Base-by-base conservation (phyloP, 1,284 basidiomycete species). In the Pseudomicrostroma phylloplanum region DNA sequence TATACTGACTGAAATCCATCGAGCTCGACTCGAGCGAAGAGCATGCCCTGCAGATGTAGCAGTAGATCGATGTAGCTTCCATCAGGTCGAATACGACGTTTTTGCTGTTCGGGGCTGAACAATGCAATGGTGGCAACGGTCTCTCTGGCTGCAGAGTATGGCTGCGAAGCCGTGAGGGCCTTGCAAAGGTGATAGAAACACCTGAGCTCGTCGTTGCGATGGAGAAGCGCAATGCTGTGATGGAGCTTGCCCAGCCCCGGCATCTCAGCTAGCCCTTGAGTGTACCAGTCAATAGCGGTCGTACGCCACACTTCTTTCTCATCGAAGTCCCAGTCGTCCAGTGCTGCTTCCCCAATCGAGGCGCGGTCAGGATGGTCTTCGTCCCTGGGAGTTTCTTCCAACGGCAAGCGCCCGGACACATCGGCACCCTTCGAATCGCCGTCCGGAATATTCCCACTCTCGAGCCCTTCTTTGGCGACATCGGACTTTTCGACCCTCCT, bases 111-210 rank as follows among this genome's bases (percentile, higher is more conserved):
- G 30, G 30, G 30, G 30, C 30, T 9, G 30, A 36, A 36, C 30
- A 36, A 36, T 3, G 30, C 73, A 58, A 11, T 80, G 75, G 11
- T 69, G 87, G 11, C 85, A 12, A 96, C 84, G 0, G 90, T 89
- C 80, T 97, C 93, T 25, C 91, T 88, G 4, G 92, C 89, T 0
- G 87, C 89, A 11, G 84, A 79, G 80, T 91, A 96, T 0, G 92
- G 89, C 72, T 94, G 91, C 0, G 89, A 84, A 6, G 90, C 87
- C n/a, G 89, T 90, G 83, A 97, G 60, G 53, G 76, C 94, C 81
- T 96, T 96, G n/a, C 88, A 85, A 70, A 93, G 94, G 80, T 96
- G 94, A 78, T 98, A 94, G 11, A 96, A 83, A 8, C 88, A 83
- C n/a, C 93, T 80, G 6, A 21, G 43, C 68, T 96, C 92, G 70